Evolutionary conservation across 345 rosid genomes (phyloP), one percentile per base, ranked within the genome.

Genomic region (Noccaea bulbosa): DNA sequence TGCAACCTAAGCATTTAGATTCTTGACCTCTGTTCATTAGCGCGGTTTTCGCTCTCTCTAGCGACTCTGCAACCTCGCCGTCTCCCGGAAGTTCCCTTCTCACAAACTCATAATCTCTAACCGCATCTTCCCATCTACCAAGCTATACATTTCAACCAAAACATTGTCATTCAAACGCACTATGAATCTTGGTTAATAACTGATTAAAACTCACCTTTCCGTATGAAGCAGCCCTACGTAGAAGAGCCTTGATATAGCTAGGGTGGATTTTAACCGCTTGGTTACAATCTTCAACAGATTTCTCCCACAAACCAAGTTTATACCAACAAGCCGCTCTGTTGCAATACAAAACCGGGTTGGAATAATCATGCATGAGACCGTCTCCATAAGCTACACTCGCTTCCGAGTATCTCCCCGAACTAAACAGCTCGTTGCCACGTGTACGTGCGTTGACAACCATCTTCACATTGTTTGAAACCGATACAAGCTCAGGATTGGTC

Each of bases 291-390:
- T 87, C 96, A 40, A 92, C 70, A 67, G 98, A 92, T 69, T 84
- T 83, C 67, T 88, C 96, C 98, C 93, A 94, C 45, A 72, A 51
- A 67, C 96, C 96, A 3, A 90, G 96, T 75, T 94, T 94, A 69
- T 83, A 88, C 99, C 99, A 94, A 78, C 99, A 94, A 24, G 90
- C 91, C 20, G 99, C 98, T 86, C 98, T 83, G 65, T 94, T 94
- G 78, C 98, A 94, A 48, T 85, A 91, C n/a, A 94, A 84, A 81
- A 92, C 89, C 11, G 96, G 81, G 81, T 84, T 94, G 67, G 69
- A 81, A 41, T 60, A 81, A 71, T 94, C 86, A 55, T 78, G 67
- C 39, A 63, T 87, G 22, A 94, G 97, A 76, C 99, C 98, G 66
- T 94, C 99, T 58, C 93, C 98, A 59, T 92, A 94, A 57, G 98